Evolutionary conservation across 345 rosid genomes (phyloP), one percentile per base, ranked within the genome.

Genomic region (Streptanthus diversifolius): DNA sequence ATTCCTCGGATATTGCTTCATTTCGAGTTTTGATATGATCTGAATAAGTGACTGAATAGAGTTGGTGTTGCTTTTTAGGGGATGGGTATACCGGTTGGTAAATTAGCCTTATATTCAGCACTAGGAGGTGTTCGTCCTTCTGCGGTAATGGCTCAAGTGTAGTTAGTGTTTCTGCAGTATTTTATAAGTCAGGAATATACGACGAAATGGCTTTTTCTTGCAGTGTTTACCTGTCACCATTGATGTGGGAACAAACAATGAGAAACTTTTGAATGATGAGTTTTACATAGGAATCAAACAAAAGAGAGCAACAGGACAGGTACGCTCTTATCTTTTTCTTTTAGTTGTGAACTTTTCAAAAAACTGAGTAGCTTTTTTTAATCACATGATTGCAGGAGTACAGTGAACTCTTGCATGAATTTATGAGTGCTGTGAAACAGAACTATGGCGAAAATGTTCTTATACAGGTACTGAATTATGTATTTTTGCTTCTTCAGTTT

Each of bases 121-220:
- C 96, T 91, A 44, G 97, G 97, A 73, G 97, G 97, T 49, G 74
- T 89, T 77, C 96, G 93, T 77, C 97, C 96, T 39, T 91, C 97
- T 0, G 85, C 90, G 21, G 93, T 88, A 84, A 80, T 33, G 17
- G 17, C 13, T 58, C 5, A 12, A 11, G 22, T 41, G 1, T 40
- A 3, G 27, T 7, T 0, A 15, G 0, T 15, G 17, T 47, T 14
- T 4, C 3, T 5, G 29, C 6, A 12, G 32, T 66, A 9, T 3
- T 27, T 48, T 36, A 4, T 32, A 4, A n/a, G 30, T 59, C 29
- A 30, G 19, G 12, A 49, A 12, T 1, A 29, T 17, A 27, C 66
- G 54, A 51, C 32, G 47, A 18, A 1, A 17, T 29, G 30, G 0
- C 1, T 21, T 61, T 21, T 39, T 3, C 7, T 70, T 77, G 33